Percentiles rank a stretch among this genome's conserved stretches.
These are phyloP conservation scores for Leucosporidium creatinivorum DNA, from an alignment of 768 basidiomycete genomes.

Conservation along the genomic window DNA sequence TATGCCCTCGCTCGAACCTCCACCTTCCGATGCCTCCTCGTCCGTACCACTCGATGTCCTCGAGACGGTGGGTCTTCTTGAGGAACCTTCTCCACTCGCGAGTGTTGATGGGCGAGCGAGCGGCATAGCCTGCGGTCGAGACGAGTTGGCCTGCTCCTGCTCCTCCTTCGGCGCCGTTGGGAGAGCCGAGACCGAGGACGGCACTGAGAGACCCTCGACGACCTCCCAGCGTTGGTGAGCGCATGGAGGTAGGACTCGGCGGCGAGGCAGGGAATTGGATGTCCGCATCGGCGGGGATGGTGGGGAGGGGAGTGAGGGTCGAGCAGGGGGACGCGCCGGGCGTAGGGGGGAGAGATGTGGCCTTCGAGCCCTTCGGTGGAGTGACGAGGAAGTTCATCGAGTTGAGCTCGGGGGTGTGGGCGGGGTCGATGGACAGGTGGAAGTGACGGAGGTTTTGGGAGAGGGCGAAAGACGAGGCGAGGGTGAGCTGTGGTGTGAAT, in stretches of 20 bases:
- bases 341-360: not conserved
- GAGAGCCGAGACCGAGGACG: too few species aligned
- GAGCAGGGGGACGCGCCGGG: not conserved
- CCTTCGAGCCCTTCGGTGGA: not conserved
- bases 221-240: too few species aligned
- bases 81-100: slow-evolving; percentile 28
- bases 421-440: slow-evolving; percentile 16
- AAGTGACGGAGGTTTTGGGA: not conserved
- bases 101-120: slow-evolving; percentile 5
- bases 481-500: too few species aligned
- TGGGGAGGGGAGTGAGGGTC: not conserved
- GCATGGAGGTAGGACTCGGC: too few species aligned
- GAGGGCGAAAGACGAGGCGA: too few species aligned
- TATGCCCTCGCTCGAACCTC: not conserved
- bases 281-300: too few species aligned
- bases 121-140: not conserved
- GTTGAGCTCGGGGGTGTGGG: slow-evolving; percentile 11
- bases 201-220: too few species aligned
- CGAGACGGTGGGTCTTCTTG: slow-evolving; percentile 23
- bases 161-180: too few species aligned
- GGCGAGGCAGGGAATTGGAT: too few species aligned
- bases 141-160: too few species aligned
- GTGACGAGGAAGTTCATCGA: slow-evolving; percentile 5
- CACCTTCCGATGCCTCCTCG: slow-evolving; percentile 19
- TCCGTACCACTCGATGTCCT: slow-evolving; percentile 10